Evolutionary conservation across 495 filamentous ascomycete species (phyloP), one percentile per base, ranked within the genome.

Genomic region (Podospora anserina): DNA sequence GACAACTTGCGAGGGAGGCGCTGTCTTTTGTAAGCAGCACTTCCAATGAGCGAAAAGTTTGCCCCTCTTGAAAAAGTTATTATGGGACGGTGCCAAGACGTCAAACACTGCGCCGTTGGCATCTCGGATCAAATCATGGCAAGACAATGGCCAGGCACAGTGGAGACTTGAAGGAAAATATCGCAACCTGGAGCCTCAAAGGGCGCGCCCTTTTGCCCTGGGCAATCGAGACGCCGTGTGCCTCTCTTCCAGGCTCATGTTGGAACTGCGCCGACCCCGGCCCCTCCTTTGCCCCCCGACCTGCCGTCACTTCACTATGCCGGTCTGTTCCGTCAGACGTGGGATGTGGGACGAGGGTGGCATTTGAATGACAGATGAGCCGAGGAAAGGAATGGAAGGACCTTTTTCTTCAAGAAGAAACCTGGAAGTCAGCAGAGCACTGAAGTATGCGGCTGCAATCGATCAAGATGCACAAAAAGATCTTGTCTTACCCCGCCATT

Each of bases 21-120:
- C 53, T 55, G 65, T 55, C 55, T 62, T 70, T 70, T 70, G 69
- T 70, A 61, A 70, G 63, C 68, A 63, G 6, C 55, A 58, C 3
- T 19, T 58, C n/a, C 3, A n/a, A 53, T 26, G 28, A 53, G 28
- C 13, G 18, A n/a, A 6, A 63, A 63, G 67, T 70, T 61, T 64
- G 65, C 68, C 61, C 65, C 23, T 11, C 23, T 18, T 2, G 4
- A 58, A 58, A 58, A 58, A 20, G 9, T 19, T 26, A 58, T 20
- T 19, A 58, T 58, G n/a, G 55, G n/a, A 58, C 39, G 7, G 7
- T 20, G 55, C 55, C 55, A 58, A 58, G 55, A 20, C 11, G 26
- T 20, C 3, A 66, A 60, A 54, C 49, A 30, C 32, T 69, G 68
- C 63, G 68, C 32, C 68, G 61, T 70, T 32, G 32, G 54, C 23